Percentiles rank a stretch among this genome's conserved stretches.
Conservation (phyloP, 2,329 filamentous ascomycete species). For the Microsporum canis region DNA sequence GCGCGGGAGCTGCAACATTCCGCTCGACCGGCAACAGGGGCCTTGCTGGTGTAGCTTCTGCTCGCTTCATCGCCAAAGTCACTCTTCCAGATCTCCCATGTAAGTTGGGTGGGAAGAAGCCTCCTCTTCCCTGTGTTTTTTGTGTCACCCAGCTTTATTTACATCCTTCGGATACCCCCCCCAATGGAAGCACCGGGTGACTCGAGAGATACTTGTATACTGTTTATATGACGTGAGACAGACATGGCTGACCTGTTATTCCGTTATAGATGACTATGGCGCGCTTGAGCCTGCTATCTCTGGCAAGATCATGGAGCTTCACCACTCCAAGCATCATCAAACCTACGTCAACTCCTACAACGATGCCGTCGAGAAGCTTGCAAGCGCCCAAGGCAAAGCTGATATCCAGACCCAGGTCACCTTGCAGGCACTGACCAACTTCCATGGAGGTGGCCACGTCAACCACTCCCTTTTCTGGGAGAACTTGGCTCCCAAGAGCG, state of each 20-base stretch:
- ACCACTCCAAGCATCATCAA: constrained; percentile 90
- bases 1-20: constrained; percentile 46
- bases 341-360: constrained; percentile 89
- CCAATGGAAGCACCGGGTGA: neutral
- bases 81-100: constrained; percentile 82
- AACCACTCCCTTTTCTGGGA: constrained; percentile 58
- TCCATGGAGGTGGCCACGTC: constrained; percentile 53
- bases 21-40: constrained; percentile 41
- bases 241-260: neutral
- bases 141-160: neutral
- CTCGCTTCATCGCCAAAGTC: constrained; percentile 75
- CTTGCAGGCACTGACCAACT: constrained; percentile 51
- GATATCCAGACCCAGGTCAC: constrained; percentile 48
- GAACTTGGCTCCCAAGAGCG: constrained; percentile 51
- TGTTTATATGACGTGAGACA: neutral
- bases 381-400: constrained; percentile 43
- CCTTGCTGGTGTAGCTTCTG: constrained; percentile 55
- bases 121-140: neutral
- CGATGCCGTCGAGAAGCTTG: constrained; percentile 60
- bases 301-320: constrained; percentile 90
- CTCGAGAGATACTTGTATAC: neutral
- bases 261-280: constrained; percentile 71
- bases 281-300: constrained; percentile 79
- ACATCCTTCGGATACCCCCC: neutral
- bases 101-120: constrained; percentile 33